A percentile compares a stretch with the other conserved stretches of the same genome.
Evolutionary conservation across 768 basidiomycete species (phyloP).

Genomic region (Porpolomopsis calyptriformis): DNA sequence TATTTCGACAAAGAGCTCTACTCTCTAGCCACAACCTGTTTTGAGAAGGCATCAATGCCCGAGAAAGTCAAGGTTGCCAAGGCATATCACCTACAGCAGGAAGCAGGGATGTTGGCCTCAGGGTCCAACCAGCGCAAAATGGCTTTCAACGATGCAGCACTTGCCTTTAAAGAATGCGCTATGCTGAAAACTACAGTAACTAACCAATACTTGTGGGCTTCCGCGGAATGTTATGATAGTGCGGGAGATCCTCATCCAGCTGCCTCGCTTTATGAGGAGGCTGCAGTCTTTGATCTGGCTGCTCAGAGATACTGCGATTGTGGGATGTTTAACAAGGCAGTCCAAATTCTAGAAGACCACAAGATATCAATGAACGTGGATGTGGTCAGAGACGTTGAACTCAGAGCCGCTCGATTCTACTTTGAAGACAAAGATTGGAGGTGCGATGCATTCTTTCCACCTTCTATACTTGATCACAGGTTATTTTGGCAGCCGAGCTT

Average conservation of each 20-base stretch:
- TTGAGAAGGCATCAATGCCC: slow-evolving; percentile 33
- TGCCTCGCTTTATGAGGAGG: background rate
- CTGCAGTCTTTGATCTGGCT: background rate
- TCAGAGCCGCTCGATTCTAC: background rate
- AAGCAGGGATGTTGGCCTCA: slow-evolving; percentile 29
- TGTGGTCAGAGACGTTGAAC: background rate
- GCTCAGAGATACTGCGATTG: background rate
- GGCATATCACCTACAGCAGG: slow-evolving; percentile 45
- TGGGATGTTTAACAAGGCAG: background rate
- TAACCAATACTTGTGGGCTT: background rate
- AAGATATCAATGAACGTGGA: background rate
- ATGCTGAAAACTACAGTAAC: background rate
- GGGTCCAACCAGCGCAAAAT: slow-evolving; percentile 17
- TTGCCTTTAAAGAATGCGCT: slow-evolving; percentile 29
- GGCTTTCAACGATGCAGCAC: slow-evolving; percentile 37
- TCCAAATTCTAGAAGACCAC: background rate
- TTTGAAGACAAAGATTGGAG: background rate
- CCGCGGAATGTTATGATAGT: background rate
- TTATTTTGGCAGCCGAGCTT: slow-evolving; percentile 30
- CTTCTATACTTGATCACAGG: background rate
- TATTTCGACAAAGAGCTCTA: slow-evolving; percentile 35
- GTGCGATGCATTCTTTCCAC: background rate
- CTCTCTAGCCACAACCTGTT: slow-evolving; percentile 45
- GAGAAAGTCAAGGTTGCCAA: slow-evolving; percentile 37
- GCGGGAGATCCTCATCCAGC: background rate